phyloP scores from a whole-genome alignment of 1,139 yeast species.

The Blastobotrys indianensis region DNA sequence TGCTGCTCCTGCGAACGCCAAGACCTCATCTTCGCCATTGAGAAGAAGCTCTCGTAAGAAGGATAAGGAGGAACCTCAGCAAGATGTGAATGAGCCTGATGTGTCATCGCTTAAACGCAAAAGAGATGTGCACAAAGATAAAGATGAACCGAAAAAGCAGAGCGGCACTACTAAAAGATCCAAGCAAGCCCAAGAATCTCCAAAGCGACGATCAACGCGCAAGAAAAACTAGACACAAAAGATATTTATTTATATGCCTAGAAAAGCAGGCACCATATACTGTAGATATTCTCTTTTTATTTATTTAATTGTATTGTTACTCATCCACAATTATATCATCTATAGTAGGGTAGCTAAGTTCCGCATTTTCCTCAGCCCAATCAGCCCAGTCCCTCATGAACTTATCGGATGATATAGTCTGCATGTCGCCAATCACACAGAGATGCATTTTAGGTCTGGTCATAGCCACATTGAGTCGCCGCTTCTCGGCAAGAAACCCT shows the following conservation, averaged over 20 bases:
- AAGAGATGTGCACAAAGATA: no score
- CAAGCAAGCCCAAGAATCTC: no score
- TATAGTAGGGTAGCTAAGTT: slow-evolving; percentile 61
- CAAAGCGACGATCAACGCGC: no score
- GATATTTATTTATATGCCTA: background rate
- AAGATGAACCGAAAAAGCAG: no score
- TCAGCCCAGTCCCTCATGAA: slow-evolving; percentile 63
- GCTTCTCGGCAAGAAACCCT: slow-evolving; percentile 68
- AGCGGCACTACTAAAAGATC: no score
- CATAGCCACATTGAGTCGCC: slow-evolving; percentile 77
- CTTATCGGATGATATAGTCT: slow-evolving; percentile 44
- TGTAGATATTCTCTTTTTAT: background rate
- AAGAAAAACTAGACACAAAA: background rate
- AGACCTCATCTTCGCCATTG: no score
- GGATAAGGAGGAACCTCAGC: no score
- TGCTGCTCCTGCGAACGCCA: no score
- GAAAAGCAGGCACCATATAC: background rate
- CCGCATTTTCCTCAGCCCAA: slow-evolving; percentile 65
- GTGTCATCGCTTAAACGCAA: no score
- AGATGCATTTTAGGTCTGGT: slow-evolving; percentile 85
- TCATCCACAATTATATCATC: slow-evolving; percentile 20
- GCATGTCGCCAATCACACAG: slow-evolving; percentile 82
- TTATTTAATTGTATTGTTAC: background rate
- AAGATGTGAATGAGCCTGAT: no score
- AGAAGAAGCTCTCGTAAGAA: no score